A percentile compares a stretch with the other conserved stretches of the same genome.
These are phyloP conservation scores for Alternaria ethzedia DNA, from an alignment of 2,329 filamentous ascomycete species.

Conservation along the genomic window DNA sequence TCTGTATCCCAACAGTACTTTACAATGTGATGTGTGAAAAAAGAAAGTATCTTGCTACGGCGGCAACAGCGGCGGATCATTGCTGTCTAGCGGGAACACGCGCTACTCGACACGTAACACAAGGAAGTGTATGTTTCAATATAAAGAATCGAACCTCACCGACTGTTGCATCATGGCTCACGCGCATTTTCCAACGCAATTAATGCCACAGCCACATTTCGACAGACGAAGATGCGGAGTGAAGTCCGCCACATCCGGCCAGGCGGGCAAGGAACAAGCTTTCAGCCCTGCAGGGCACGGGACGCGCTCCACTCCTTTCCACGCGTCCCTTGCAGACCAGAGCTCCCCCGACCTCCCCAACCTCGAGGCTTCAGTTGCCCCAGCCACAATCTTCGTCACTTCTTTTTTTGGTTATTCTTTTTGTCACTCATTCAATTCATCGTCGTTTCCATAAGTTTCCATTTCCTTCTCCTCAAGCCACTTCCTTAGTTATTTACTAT, in stretches of 20 bases:
- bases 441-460: not conserved
- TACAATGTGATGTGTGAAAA: not conserved
- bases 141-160: not conserved
- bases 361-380: conserved; percentile 8
- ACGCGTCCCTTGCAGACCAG: conserved; percentile 21
- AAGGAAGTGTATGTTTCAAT: conserved; percentile 8
- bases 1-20: not conserved
- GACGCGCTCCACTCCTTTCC: conserved; percentile 7
- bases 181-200: not conserved
- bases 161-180: not conserved
- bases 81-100: conserved; percentile 2
- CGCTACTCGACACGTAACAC: not conserved
- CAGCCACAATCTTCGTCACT: conserved; percentile 18
- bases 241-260: conserved; percentile 7
- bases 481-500: not conserved
- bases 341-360: conserved; percentile 22
- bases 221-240: not conserved
- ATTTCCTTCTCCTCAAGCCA: not conserved
- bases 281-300: conserved; percentile 14
- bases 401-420: not conserved
- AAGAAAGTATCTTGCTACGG: not conserved
- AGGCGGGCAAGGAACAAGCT: conserved; percentile 8
- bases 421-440: not conserved
- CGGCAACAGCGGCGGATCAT: not conserved
- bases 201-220: conserved; percentile 2